phyloP scores from a whole-genome alignment of 305 asterid species.

The Fraxinus baroniana region DNA sequence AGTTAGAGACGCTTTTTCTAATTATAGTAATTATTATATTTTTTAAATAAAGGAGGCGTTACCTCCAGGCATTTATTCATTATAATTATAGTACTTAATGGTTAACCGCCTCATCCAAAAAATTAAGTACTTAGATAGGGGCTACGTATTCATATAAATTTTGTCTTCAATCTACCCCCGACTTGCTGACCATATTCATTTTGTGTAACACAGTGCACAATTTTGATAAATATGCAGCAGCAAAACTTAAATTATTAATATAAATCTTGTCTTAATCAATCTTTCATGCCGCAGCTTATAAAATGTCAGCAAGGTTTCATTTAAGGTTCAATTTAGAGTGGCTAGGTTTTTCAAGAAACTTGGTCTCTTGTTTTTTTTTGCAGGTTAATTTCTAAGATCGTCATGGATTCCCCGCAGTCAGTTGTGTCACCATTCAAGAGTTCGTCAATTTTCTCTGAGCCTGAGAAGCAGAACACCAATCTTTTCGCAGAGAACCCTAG shows the following conservation, averaged over 20 bases:
- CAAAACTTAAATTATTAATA: neutral
- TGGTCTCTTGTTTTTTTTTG: neutral
- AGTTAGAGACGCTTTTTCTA: neutral
- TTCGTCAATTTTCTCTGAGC: slow-evolving; percentile 29
- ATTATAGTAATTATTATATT: neutral
- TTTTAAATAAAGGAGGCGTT: too few species aligned
- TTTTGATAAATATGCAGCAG: neutral
- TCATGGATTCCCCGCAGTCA: slow-evolving; percentile 49
- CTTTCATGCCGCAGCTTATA: neutral
- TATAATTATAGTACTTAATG: too few species aligned
- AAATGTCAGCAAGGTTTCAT: neutral
- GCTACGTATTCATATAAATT: neutral
- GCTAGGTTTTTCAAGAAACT: neutral
- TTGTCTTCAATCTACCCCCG: neutral
- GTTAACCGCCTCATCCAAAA: neutral
- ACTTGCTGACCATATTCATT: neutral
- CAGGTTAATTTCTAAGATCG: neutral
- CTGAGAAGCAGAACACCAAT: slow-evolving; percentile 40
- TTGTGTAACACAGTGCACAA: neutral
- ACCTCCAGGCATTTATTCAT: too few species aligned
- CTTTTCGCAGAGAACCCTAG: slow-evolving; percentile 27
- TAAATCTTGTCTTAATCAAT: neutral
- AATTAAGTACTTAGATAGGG: neutral
- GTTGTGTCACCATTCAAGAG: slow-evolving; percentile 44
- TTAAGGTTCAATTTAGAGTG: neutral